These are phyloP conservation scores for Pseudozyma pruni DNA, from an alignment of 1,284 basidiomycete genomes.

Conservation along the genomic window DNA sequence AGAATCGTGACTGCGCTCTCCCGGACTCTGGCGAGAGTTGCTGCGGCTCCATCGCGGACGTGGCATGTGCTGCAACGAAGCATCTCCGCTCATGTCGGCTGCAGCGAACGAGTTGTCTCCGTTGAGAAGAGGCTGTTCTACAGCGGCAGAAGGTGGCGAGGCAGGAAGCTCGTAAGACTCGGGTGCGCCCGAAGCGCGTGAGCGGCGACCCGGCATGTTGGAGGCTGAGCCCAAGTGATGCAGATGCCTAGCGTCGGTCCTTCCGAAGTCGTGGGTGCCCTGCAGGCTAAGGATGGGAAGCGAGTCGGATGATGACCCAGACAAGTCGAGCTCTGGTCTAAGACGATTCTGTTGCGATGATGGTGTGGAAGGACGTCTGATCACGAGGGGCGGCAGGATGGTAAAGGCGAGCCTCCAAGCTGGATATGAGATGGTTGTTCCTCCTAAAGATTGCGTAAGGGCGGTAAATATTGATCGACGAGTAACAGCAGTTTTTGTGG, in stretches of 20 bases:
- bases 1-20: slow-evolving; percentile 8
- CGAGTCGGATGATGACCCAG: too few relatives aligned
- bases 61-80: slow-evolving; percentile 21
- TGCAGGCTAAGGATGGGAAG: not conserved
- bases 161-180: slow-evolving; percentile 28
- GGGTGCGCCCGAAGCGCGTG: not conserved
- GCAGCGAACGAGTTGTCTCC: slow-evolving; percentile 15
- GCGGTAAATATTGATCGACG: too few relatives aligned
- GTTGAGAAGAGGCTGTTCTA: slow-evolving; percentile 27
- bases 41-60: slow-evolving; percentile 22
- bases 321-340: too few relatives aligned
- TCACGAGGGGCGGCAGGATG: too few relatives aligned
- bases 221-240: not conserved
- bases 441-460: too few relatives aligned
- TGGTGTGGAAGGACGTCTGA: too few relatives aligned
- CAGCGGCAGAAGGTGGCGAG: slow-evolving; percentile 15
- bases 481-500: too few relatives aligned
- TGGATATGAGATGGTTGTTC: too few relatives aligned
- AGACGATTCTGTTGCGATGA: too few relatives aligned
- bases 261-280: not conserved
- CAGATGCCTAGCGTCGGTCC: not conserved
- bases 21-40: slow-evolving; percentile 20
- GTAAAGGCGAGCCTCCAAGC: too few relatives aligned
- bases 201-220: slow-evolving; percentile 17
- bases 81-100: slow-evolving; percentile 19